These are phyloP conservation scores for Botryosphaeria dothidea DNA, from an alignment of 2,329 filamentous ascomycete species.

Conservation along the genomic window DNA sequence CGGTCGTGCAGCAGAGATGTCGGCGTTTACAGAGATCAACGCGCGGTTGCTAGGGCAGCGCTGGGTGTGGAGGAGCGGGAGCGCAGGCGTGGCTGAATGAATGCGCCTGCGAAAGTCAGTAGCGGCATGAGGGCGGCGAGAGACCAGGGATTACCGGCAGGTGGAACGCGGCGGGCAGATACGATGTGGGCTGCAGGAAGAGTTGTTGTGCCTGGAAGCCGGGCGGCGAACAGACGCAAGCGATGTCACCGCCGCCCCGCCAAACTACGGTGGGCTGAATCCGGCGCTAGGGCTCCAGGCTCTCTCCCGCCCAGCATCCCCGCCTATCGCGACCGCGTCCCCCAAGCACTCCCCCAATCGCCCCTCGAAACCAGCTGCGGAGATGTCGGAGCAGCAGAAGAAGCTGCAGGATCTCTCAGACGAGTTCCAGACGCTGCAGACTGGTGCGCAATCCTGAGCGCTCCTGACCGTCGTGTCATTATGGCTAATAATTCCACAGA, in stretches of 20 bases:
- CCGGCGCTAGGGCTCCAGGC: background rate
- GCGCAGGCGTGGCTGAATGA: background rate
- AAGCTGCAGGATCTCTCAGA: conserved; percentile 81
- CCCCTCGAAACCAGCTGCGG: background rate
- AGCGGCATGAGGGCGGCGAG: background rate
- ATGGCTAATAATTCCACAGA: conserved; percentile 56
- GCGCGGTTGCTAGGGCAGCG: conserved; percentile 6
- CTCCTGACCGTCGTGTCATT: background rate
- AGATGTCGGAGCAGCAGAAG: conserved; percentile 62
- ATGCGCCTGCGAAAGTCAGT: background rate
- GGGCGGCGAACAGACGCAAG: conserved; percentile 5
- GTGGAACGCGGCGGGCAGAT: background rate
- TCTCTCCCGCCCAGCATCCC: conserved; percentile 5
- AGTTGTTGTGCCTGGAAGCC: conserved; percentile 11
- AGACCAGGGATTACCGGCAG: background rate
- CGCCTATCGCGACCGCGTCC: background rate
- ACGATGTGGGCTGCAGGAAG: background rate
- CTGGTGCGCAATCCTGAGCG: conserved; percentile 58
- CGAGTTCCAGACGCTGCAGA: conserved; percentile 83
- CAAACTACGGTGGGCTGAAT: background rate
- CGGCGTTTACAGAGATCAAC: conserved; percentile 8
- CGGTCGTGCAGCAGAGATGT: background rate
- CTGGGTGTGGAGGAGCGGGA: background rate
- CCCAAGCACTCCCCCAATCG: background rate
- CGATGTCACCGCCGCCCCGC: background rate